Evolutionary conservation across 345 rosid genomes (phyloP).

Genomic region (Boechera retrofracta): DNA sequence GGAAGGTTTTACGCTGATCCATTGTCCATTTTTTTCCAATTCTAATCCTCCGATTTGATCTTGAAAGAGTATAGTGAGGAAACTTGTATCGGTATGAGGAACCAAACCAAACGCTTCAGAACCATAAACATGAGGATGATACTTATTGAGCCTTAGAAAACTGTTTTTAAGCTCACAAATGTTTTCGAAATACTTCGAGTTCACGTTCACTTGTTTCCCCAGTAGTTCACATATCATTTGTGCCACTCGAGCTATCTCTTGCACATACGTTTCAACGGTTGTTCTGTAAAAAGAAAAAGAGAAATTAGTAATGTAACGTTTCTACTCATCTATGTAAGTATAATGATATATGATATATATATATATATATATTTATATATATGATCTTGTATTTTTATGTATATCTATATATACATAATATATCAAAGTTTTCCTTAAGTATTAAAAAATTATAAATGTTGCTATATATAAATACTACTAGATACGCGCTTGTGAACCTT

Average conservation of each 20-base stretch:
- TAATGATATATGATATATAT: background rate
- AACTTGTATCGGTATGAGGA: conserved; percentile 79
- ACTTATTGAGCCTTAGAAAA: conserved; percentile 71
- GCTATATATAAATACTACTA: conserved; percentile 10
- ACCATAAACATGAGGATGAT: conserved; percentile 66
- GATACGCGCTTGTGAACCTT: conserved; percentile 14
- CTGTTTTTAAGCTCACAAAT: conserved; percentile 50
- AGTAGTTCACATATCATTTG: conserved; percentile 54
- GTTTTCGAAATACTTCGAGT: conserved; percentile 52
- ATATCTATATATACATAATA: conserved; percentile 1
- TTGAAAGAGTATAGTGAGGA: conserved; percentile 66
- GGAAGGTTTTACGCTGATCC: conserved; percentile 68
- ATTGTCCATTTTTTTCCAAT: conserved; percentile 58
- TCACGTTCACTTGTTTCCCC: conserved; percentile 52
- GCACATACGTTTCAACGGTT: conserved; percentile 48
- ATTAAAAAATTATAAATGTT: background rate
- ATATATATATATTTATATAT: too few species aligned
- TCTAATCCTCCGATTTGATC: conserved; percentile 76
- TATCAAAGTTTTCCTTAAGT: background rate
- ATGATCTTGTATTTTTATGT: conserved; percentile 1
- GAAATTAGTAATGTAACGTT: background rate
- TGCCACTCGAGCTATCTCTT: conserved; percentile 49
- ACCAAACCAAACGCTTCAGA: conserved; percentile 62
- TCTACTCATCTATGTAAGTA: background rate
- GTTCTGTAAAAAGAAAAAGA: conserved; percentile 44